These are phyloP conservation scores for Aphanomyces stellatus DNA, from an alignment of 352 stramenopile species.

Conservation along the genomic window DNA sequence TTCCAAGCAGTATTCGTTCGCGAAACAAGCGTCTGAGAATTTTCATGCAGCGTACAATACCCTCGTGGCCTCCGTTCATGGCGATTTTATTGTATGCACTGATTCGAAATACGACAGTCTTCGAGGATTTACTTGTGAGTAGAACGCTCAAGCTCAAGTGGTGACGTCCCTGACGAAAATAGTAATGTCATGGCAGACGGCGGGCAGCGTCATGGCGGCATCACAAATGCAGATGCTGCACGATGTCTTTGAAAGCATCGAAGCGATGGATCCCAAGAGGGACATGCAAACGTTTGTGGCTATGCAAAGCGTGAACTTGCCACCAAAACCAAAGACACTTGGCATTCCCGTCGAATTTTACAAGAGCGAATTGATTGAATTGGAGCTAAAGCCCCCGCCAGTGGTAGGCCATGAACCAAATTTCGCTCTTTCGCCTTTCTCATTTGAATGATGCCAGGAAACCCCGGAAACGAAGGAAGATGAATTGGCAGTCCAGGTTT, in stretches of 20 bases:
- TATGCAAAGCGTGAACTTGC: neutral
- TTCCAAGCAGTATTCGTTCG: slow-evolving; percentile 13
- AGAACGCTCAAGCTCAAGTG: neutral
- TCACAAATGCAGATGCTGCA: neutral
- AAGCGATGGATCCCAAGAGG: neutral
- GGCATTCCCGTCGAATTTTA: neutral
- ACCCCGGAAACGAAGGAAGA: neutral
- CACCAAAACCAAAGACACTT: neutral
- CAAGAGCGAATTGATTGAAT: slow-evolving; percentile 4
- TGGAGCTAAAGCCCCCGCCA: neutral
- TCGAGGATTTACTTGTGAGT: neutral
- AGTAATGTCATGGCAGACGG: neutral
- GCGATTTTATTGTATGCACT: slow-evolving; percentile 6
- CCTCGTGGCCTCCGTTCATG: neutral
- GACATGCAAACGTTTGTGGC: neutral
- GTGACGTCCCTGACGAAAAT: neutral
- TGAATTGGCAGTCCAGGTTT: neutral
- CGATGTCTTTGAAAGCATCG: neutral
- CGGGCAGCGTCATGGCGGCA: neutral
- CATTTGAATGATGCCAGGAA: neutral
- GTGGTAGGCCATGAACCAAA: neutral
- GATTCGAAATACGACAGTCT: neutral
- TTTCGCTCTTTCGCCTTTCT: neutral
- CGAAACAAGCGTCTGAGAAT: neutral
- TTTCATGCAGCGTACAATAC: neutral